Percentiles rank a stretch among this genome's conserved stretches.
These are phyloP conservation scores for Aspergillus asperescens DNA, from an alignment of 495 filamentous ascomycete species.

Conservation along the genomic window DNA sequence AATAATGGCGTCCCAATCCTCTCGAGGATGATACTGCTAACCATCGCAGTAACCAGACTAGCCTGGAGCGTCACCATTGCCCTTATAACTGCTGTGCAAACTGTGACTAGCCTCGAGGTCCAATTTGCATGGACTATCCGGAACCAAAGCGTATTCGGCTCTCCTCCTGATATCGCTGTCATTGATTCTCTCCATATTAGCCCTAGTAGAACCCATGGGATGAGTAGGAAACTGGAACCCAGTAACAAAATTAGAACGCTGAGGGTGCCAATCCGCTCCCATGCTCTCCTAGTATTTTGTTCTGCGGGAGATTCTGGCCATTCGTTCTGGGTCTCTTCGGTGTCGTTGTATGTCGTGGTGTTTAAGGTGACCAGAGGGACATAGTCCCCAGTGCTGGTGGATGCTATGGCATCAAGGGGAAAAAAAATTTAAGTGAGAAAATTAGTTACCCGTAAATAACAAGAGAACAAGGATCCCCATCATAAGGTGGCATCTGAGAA, in stretches of 20 bases:
- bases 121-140: not conserved
- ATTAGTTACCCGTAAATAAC: too few species aligned
- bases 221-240: not conserved
- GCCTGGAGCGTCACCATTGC: not conserved
- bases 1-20: not conserved
- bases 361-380: too few species aligned
- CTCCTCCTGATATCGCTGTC: not conserved
- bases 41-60: not conserved
- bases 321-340: too few species aligned
- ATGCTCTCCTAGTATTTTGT: too few species aligned
- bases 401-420: too few species aligned
- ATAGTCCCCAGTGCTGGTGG: too few species aligned
- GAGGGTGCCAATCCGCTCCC: not conserved
- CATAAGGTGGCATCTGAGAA: too few species aligned
- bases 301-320: too few species aligned
- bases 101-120: not conserved
- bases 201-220: not conserved
- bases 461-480: too few species aligned
- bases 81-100: not conserved
- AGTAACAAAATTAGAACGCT: not conserved
- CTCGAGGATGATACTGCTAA: not conserved
- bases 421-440: too few species aligned
- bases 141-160: not conserved
- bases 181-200: slow-evolving; percentile 1
- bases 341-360: too few species aligned